Conservation (phyloP, 352 stramenopile species). For the Phytopythium litorale region DNA sequence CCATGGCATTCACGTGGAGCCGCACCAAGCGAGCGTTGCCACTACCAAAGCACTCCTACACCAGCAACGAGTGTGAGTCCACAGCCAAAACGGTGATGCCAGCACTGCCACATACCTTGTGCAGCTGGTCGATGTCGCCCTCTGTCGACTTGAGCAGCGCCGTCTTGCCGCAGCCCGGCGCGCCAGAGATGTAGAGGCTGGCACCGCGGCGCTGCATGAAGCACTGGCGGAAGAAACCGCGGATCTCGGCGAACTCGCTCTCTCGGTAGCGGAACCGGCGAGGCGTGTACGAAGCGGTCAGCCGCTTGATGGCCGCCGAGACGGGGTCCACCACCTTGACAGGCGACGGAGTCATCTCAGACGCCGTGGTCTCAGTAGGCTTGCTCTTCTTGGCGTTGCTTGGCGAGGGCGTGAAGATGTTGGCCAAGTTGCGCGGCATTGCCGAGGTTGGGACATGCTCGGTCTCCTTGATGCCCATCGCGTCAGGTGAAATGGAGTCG, state of each 20-base stretch:
- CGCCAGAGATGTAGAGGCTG: constrained; percentile 77
- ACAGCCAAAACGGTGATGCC: background rate
- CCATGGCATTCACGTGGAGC: constrained; percentile 74
- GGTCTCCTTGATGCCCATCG: constrained; percentile 20
- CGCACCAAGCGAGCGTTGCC: constrained; percentile 32
- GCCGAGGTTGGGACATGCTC: constrained; percentile 8
- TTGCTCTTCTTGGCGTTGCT: constrained; percentile 21
- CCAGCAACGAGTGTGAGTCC: background rate
- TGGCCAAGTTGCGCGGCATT: constrained; percentile 36
- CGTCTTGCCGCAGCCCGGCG: constrained; percentile 76
- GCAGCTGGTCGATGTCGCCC: constrained; percentile 41
- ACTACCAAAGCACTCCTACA: constrained; percentile 27
- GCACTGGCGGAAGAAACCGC: constrained; percentile 52
- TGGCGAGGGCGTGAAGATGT: constrained; percentile 72
- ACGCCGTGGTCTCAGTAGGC: background rate
- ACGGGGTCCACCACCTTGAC: constrained; percentile 6
- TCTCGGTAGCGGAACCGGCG: constrained; percentile 53
- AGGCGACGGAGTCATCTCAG: background rate
- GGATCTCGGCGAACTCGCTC: constrained; percentile 46
- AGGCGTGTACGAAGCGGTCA: constrained; percentile 47
- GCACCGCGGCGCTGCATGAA: constrained; percentile 44
- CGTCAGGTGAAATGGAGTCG: constrained; percentile 44
- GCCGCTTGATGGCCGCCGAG: constrained; percentile 35
- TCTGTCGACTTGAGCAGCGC: constrained; percentile 61
- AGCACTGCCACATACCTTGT: constrained; percentile 24